These are phyloP conservation scores for Periglandula ipomoeae DNA, from an alignment of 2,329 filamentous ascomycete genomes.

Conservation along the genomic window DNA sequence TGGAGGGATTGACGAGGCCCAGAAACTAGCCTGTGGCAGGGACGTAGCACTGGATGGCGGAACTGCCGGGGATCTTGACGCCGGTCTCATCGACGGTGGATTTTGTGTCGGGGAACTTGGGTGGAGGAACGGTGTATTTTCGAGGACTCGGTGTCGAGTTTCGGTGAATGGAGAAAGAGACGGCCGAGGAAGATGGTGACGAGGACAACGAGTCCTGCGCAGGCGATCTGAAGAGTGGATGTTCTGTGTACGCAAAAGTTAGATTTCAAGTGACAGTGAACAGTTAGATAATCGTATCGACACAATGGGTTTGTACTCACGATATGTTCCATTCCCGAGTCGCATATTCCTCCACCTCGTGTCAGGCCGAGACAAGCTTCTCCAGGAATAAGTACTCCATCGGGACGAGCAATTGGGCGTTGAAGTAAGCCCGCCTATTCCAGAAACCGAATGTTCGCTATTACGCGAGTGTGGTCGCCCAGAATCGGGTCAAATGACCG, in stretches of 20 bases:
- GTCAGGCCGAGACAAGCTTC: constrained; percentile 7
- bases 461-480: neutral
- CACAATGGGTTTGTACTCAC: no score
- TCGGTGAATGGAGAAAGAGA: constrained; percentile 11
- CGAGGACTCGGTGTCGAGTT: constrained; percentile 33
- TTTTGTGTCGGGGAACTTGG: constrained; percentile 47
- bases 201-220: constrained; percentile 14
- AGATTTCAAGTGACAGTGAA: neutral
- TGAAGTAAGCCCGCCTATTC: neutral
- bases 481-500: neutral
- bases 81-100: constrained; percentile 49
- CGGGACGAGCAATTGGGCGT: neutral
- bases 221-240: constrained; percentile 16
- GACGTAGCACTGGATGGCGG: constrained; percentile 73
- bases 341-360: constrained; percentile 1
- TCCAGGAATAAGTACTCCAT: constrained; percentile 1
- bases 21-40: constrained; percentile 83
- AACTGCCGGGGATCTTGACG: constrained; percentile 56
- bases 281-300: neutral
- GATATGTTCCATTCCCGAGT: constrained; percentile 7
- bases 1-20: constrained; percentile 68
- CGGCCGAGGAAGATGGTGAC: constrained; percentile 23
- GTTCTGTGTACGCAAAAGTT: constrained; percentile 12
- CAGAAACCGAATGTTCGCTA: no score
- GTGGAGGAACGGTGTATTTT: constrained; percentile 51